Percentiles rank a stretch among this genome's conserved stretches.
Evolutionary conservation across 2,329 filamentous ascomycete species (phyloP).

Genomic region (Talaromyces sp.): DNA sequence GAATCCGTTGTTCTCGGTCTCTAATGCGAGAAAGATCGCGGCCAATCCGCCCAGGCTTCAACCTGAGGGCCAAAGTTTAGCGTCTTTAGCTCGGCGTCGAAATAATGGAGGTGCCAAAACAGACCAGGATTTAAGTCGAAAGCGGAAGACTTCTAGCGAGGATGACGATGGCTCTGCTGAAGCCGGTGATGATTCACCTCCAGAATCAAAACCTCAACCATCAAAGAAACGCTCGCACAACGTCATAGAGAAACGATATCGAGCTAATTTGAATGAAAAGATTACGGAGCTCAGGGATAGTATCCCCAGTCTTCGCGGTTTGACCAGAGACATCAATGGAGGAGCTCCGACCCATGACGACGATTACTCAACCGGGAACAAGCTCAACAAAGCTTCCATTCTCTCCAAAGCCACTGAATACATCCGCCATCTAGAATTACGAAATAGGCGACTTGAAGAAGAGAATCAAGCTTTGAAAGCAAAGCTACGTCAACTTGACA

Average conservation of each 20-base stretch:
- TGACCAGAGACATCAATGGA: constrained; percentile 56
- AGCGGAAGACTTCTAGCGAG: constrained; percentile 62
- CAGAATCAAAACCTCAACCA: constrained; percentile 50
- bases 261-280: constrained; percentile 95
- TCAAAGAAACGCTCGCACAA: constrained; percentile 94
- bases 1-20: neutral
- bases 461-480: constrained; percentile 76
- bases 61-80: neutral
- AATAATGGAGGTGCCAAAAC: constrained; percentile 12
- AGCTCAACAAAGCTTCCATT: constrained; percentile 96
- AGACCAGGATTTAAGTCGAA: constrained; percentile 44
- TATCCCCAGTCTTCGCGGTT: constrained; percentile 81
- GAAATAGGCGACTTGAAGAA: constrained; percentile 73
- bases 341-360: constrained; percentile 60
- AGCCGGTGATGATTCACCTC: constrained; percentile 44
- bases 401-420: constrained; percentile 95
- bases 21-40: neutral
- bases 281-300: constrained; percentile 88
- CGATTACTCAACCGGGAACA: constrained; percentile 80
- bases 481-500: constrained; percentile 74
- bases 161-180: constrained; percentile 39
- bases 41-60: neutral
- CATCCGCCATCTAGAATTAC: constrained; percentile 86
- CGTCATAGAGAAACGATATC: constrained; percentile 96
- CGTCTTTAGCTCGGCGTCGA: constrained; percentile 15